Conservation (phyloP, 805 yeast species). For the Kazachstania martiniae region DNA sequence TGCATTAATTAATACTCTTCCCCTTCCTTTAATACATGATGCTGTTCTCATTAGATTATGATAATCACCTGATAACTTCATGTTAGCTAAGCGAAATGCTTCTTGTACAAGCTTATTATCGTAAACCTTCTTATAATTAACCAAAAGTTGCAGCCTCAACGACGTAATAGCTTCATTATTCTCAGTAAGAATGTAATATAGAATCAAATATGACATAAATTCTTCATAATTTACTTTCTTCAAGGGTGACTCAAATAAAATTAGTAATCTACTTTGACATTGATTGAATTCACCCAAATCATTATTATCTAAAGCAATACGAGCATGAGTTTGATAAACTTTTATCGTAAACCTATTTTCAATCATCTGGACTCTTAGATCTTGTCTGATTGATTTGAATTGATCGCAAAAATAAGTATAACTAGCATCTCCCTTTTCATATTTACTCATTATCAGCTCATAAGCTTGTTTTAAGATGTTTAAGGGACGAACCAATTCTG, state of each 20-base stretch:
- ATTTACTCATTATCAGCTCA: constrained; percentile 42
- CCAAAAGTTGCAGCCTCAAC: constrained; percentile 14
- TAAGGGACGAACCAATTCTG: constrained; percentile 69
- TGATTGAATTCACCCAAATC: constrained; percentile 95
- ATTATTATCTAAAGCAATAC: constrained; percentile 69
- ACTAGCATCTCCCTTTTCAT: constrained; percentile 34
- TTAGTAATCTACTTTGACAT: constrained; percentile 73
- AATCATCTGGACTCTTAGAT: constrained; percentile 82
- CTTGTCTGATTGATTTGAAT: constrained; percentile 86
- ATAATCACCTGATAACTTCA: constrained; percentile 36
- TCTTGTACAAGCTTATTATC: constrained; percentile 13
- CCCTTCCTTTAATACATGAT: constrained; percentile 31
- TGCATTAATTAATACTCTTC: constrained; percentile 38
- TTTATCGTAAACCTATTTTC: constrained; percentile 62
- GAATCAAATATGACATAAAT: constrained; percentile 59
- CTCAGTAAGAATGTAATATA: constrained; percentile 66
- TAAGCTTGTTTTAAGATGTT: constrained; percentile 48
- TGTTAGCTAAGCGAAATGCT: constrained; percentile 25
- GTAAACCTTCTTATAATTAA: constrained; percentile 8
- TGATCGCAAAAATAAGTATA: constrained; percentile 82
- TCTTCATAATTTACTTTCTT: constrained; percentile 37
- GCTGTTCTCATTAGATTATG: constrained; percentile 39
- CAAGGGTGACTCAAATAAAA: constrained; percentile 43
- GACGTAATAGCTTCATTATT: constrained; percentile 32
- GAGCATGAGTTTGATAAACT: constrained; percentile 80